Base-by-base conservation (phyloP, 23 red algal species). In the Cyanidiococcus yangmingshanensis region DNA sequence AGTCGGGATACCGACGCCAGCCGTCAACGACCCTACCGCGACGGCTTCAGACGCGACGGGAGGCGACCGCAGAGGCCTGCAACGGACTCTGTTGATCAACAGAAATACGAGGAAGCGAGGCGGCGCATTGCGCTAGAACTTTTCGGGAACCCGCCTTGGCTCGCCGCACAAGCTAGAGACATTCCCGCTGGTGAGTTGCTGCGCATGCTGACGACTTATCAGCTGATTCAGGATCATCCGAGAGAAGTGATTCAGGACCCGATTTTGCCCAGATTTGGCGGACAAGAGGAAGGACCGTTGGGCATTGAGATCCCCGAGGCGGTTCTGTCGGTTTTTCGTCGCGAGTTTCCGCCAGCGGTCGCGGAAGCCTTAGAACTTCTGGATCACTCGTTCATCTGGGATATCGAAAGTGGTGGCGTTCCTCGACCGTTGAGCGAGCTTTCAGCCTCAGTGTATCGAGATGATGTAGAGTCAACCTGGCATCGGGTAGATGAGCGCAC, bases 401-500 rank as follows among this genome's bases (percentile, higher is more conserved):
- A 71, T 71, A 25, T 29, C n/a, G 32, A 25, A 29, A 29, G 16
- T 12, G 63, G 32, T 27, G 32, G 63, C 32, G 27, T 35, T 7
- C 63, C 63, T 25, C 63, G 63, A 12, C 63, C 63, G 27, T 3
- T 7, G 63, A 35, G 32, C 27, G 32, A 25, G 32, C 32, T 71
- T 7, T 29, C 63, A 29, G 16, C n/a, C 27, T 71, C 21, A 27
- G n/a, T 71, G 12, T 71, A 71, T 35, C 21, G 32, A 27, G n/a
- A 25, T 7, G 63, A 71, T 30, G 12, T 71, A 29, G 63, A 35
- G 21, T 27, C 21, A 25, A 2, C 12, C 32, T 71, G 63, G 63
- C 63, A 35, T 3, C 63, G 21, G 63, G 63, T 71, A 2, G 63
- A 71, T 71, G n/a, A 71, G 63, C 63, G 63, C 27, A 71, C 63